Evolutionary conservation across 805 yeast species (phyloP).

Genomic region (Clavispora phyllophila): DNA sequence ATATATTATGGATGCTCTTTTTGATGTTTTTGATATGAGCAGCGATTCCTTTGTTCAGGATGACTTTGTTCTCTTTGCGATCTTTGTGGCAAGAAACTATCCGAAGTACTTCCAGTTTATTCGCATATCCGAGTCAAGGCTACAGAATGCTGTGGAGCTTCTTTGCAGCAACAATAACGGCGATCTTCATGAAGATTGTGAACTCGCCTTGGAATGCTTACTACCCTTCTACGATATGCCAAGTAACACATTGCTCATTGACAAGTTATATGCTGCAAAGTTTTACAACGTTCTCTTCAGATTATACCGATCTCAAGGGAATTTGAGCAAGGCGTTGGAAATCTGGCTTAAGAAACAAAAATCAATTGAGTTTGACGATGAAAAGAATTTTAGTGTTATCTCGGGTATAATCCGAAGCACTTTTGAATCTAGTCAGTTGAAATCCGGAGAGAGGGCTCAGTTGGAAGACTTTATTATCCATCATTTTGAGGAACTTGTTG

Average conservation of each 20-base stretch:
- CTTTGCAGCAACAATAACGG: constrained; percentile 42
- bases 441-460: constrained; percentile 20
- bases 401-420: constrained; percentile 25
- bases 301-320: constrained; percentile 50
- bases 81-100: constrained; percentile 74
- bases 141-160: constrained; percentile 43
- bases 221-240: constrained; percentile 62
- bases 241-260: constrained; percentile 44
- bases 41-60: constrained; percentile 15
- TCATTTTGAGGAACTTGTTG: constrained; percentile 21
- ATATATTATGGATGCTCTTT: constrained; percentile 65
- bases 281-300: constrained; percentile 56
- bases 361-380: constrained; percentile 5
- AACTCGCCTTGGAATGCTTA: constrained; percentile 69
- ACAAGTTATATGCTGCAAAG: constrained; percentile 47
- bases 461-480: constrained; percentile 19
- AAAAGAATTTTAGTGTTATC: constrained; percentile 9
- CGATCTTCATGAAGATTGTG: constrained; percentile 52
- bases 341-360: constrained; percentile 40
- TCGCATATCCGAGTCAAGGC: constrained; percentile 56
- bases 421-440: constrained; percentile 11
- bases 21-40: constrained; percentile 49
- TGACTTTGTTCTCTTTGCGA: constrained; percentile 41
- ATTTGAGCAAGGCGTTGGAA: constrained; percentile 48
- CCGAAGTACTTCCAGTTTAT: constrained; percentile 85